Evolutionary conservation across 2,329 filamentous ascomycete species (phyloP), one percentile per base, ranked within the genome.

Genomic region (Fusarium sulawesiense): DNA sequence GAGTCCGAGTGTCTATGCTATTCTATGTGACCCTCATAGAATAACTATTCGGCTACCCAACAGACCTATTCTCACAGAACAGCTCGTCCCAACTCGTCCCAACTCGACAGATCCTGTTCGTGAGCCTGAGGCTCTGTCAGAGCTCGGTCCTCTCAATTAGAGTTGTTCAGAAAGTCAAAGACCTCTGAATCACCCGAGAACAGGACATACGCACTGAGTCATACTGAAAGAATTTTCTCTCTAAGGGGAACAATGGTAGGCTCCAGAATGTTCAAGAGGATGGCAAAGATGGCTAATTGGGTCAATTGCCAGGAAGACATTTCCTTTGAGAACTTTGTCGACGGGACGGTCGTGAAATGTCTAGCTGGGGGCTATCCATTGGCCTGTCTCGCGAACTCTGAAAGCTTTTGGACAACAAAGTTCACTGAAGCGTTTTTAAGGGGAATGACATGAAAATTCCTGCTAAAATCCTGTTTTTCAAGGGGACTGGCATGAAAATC

Each of bases 1-100:
- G 34, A 37, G 9, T 12, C 18, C 0, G 6, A 37, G 34, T 4
- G 3, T 37, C 34, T 6, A 37, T 37, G 5, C 34, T 12, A 37
- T 37, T 37, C 16, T 37, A 3, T 37, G 11, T 7, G 34, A 12
- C 2, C 18, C 34, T 3, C 0, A 4, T 0, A 37, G 6, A 10
- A 37, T 0, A 37, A 37, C 3, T 4, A 12, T 37, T 7, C 18
- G n/a, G 6, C 34, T n/a, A n/a, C 10, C 34, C 3, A 7, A 37
- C 34, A 7, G 34, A n/a, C 9, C 18, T 12, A 4, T 4, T 7
- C 9, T 37, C 34, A 37, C 34, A 37, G 34, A 12, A 4, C 18
- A 37, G n/a, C 18, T 37, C 5, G 16, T 5, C 29, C 4, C 18
- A n/a, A 8, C 9, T 37, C 5, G 32, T 3, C 32, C 18, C 16